A percentile compares a stretch with the other conserved stretches of the same genome.
Evolutionary conservation across 441 rosid genomes (phyloP).

Genomic region (Isatis lusitanica): DNA sequence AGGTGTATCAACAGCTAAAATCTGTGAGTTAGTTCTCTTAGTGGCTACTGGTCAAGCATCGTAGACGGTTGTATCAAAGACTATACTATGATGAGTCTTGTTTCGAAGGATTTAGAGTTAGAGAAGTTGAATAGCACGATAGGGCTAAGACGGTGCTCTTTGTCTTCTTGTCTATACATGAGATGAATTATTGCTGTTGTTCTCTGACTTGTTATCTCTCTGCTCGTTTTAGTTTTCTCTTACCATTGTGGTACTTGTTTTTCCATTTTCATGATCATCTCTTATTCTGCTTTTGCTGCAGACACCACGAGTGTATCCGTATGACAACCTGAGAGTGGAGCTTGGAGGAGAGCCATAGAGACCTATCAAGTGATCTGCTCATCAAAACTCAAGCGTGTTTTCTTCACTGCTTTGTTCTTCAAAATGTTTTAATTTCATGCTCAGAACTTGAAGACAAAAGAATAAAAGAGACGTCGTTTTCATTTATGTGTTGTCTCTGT

Average conservation of each 20-base stretch:
- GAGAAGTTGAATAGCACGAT: neutral
- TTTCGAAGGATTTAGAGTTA: neutral
- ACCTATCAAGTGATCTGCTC: slow-evolving; percentile 7
- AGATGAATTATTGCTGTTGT: neutral
- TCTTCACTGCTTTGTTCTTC: slow-evolving; percentile 16
- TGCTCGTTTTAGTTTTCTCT: neutral
- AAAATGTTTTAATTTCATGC: slow-evolving; percentile 12
- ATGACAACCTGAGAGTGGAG: slow-evolving; percentile 90
- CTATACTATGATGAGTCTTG: slow-evolving; percentile 5
- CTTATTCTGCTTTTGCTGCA: slow-evolving; percentile 39
- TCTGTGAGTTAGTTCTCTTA: neutral
- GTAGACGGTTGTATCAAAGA: neutral
- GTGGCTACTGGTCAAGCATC: slow-evolving; percentile 2
- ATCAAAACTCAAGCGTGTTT: slow-evolving; percentile 2
- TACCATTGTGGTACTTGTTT: neutral
- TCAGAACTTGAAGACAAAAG: slow-evolving; percentile 24
- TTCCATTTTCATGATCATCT: slow-evolving; percentile 1
- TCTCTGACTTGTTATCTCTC: neutral
- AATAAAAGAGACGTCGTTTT: slow-evolving; percentile 22
- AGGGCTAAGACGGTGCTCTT: neutral
- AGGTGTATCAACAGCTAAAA: neutral
- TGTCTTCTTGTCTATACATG: slow-evolving; percentile 7
- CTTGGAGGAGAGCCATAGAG: slow-evolving; percentile 90
- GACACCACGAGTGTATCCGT: slow-evolving; percentile 90
- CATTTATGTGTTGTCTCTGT: slow-evolving; percentile 24